A percentile compares a stretch with the other conserved stretches of the same genome.
Conservation (phyloP, 2,329 filamentous ascomycete species). For the Pyrenophora graminea region DNA sequence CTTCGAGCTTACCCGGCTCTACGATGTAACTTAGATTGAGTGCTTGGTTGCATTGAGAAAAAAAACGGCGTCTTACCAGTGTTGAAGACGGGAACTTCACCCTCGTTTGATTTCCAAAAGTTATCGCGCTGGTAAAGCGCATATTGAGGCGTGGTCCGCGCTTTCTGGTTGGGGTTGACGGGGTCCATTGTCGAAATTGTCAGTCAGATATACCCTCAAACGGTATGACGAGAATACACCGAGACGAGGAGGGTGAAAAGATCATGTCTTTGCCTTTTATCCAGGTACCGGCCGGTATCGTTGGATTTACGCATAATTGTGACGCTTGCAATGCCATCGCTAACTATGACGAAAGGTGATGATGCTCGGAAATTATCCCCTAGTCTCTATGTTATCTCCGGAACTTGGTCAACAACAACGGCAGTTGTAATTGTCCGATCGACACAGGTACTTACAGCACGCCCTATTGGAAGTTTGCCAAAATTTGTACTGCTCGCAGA, state of each 20-base stretch:
- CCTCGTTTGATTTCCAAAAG: conserved; percentile 60
- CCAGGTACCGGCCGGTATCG: not conserved
- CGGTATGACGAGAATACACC: not conserved
- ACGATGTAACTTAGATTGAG: not conserved
- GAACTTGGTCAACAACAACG: not conserved
- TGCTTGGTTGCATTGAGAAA: not conserved
- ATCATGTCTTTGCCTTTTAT: not conserved
- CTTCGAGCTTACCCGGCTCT: conserved; percentile 64
- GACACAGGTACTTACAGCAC: no score
- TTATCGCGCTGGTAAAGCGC: conserved; percentile 60
- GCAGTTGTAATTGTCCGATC: no score
- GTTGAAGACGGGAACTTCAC: conserved; percentile 56
- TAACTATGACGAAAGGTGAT: conserved; percentile 15
- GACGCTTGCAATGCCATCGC: conserved; percentile 9
- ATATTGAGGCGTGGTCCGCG: conserved; percentile 58
- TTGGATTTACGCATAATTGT: conserved; percentile 9
- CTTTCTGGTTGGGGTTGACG: conserved; percentile 57
- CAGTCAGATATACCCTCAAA: not conserved
- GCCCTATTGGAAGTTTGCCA: no score
- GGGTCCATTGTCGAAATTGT: conserved; percentile 49
- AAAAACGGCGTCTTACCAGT: conserved; percentile 46
- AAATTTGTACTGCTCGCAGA: no score
- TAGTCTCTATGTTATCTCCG: conserved; percentile 10
- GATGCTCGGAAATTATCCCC: conserved; percentile 8
- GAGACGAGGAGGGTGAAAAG: not conserved